A percentile compares a stretch with the other conserved stretches of the same genome.
phyloP scores from a whole-genome alignment of 345 rosid genomes.

The Hibiscus mutabilis region DNA sequence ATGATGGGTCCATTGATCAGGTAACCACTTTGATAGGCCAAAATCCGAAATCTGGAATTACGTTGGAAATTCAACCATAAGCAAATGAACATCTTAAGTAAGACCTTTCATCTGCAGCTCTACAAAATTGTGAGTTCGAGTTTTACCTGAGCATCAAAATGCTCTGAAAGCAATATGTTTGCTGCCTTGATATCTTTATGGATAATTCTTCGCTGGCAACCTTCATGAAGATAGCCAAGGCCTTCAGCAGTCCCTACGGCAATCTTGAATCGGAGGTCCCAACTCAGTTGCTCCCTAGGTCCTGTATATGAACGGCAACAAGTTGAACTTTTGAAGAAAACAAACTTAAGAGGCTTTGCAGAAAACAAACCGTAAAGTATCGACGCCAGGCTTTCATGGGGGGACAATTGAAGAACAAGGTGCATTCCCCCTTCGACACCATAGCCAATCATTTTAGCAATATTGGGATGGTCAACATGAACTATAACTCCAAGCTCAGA shows the following conservation, averaged over 20 bases:
- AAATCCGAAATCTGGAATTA: not conserved
- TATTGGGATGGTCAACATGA: conserved; percentile 1
- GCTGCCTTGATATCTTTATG: conserved; percentile 91
- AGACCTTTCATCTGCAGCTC: not conserved
- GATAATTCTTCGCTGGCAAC: conserved; percentile 85
- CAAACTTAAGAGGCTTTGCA: not conserved
- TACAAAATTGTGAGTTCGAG: not conserved
- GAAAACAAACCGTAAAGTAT: not conserved
- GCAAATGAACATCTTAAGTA: not conserved
- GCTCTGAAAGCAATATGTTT: conserved; percentile 74
- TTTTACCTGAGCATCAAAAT: conserved; percentile 79
- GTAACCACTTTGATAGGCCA: not conserved
- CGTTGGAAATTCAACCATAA: not conserved
- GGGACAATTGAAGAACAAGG: not conserved
- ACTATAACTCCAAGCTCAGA: not conserved
- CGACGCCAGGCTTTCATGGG: not conserved
- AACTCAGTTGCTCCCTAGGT: not conserved
- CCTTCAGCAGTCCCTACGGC: conserved; percentile 86
- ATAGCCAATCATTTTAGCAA: not conserved
- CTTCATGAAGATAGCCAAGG: conserved; percentile 75
- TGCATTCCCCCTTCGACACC: not conserved
- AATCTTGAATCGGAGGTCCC: conserved; percentile 27
- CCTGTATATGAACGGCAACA: not conserved
- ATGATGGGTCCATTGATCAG: not conserved
- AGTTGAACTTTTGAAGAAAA: not conserved